Base-by-base conservation (phyloP, 2,329 filamentous ascomycete species). In the Thielaviopsis euricoi region DNA sequence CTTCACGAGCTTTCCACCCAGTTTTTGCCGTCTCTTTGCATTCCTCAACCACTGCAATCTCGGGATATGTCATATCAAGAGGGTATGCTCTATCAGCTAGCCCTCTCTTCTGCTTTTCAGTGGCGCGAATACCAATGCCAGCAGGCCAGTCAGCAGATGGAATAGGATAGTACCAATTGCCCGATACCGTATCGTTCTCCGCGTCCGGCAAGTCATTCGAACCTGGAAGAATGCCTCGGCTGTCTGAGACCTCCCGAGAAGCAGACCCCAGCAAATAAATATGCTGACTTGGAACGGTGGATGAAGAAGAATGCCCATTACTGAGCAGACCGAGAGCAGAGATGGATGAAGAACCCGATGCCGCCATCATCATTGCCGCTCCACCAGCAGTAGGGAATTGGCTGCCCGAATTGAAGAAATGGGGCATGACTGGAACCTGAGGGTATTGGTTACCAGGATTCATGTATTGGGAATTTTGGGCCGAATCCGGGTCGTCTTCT, bases 111-210 rank as follows among this genome's bases (percentile, higher is more conserved):
- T 54, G 53, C 10, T 54, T 25, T 21, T 37, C 29, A 15, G 60
- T 58, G 19, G 60, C 60, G n/a, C 26, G 17, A 23, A 56, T 51
- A 21, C 54, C 58, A 19, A 56, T 37, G 58, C 52, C 49, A 56
- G 58, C 55, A 62, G 53, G 59, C 62, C 60, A 60, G 61, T 63
- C 56, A 63, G 61, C 49, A 22, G 15, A 19, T 43, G 40, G 60
- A 50, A 43, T 58, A 25, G 59, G 62, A 43, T 29, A 56, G 60
- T 25, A 29, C 63, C 61, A 33, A 37, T 64, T 64, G 61, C 63
- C 64, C 22, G 67, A 65, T 56, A 10, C 3, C 9, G 3, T 10
- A 6, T 15, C 37, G n/a, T 43, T 15, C n/a, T 43, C 15, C 29
- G 29, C 29, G 7, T 33, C 29, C 2, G 2, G 7, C 29, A 33